Evolutionary conservation across 805 yeast species (phyloP).

Genomic region (Candida piceae): DNA sequence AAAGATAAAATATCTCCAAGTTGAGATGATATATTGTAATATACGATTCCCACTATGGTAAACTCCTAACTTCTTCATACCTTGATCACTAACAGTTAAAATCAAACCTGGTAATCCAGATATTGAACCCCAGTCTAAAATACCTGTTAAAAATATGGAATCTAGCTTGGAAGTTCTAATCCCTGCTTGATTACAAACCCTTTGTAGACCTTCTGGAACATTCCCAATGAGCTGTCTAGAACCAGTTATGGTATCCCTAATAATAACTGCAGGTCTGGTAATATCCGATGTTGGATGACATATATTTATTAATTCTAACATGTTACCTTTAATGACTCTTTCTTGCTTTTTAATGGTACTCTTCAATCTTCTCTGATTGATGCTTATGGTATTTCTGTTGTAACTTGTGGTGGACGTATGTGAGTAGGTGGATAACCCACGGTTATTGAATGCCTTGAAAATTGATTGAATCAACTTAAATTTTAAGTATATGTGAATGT

Average conservation of each 20-base stretch:
- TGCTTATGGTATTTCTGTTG: too few relatives aligned
- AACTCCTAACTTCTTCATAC: slow-evolving; percentile 51
- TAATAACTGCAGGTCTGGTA: slow-evolving; percentile 48
- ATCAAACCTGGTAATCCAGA: slow-evolving; percentile 94
- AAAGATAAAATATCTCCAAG: slow-evolving; percentile 86
- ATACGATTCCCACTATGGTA: slow-evolving; percentile 42
- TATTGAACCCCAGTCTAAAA: slow-evolving; percentile 66
- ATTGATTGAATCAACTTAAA: too few relatives aligned
- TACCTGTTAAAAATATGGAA: slow-evolving; percentile 74
- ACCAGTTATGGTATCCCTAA: slow-evolving; percentile 46
- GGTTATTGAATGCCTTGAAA: too few relatives aligned
- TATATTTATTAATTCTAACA: slow-evolving; percentile 47
- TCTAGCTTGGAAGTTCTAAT: slow-evolving; percentile 52
- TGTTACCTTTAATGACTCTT: slow-evolving; percentile 16
- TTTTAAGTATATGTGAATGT: too few relatives aligned
- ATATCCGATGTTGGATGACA: slow-evolving; percentile 63
- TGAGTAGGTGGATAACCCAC: too few relatives aligned
- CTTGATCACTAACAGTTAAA: slow-evolving; percentile 77
- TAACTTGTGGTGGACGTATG: too few relatives aligned
- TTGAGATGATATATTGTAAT: slow-evolving; percentile 55
- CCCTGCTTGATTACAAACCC: slow-evolving; percentile 60
- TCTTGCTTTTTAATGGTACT: background rate
- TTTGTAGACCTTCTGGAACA: slow-evolving; percentile 81
- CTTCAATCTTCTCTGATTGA: background rate
- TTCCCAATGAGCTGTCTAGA: slow-evolving; percentile 67